Percentiles rank a stretch among this genome's conserved stretches.
Conservation (phyloP, 257 asterid genomes). For the Solanum bulbocastanum region DNA sequence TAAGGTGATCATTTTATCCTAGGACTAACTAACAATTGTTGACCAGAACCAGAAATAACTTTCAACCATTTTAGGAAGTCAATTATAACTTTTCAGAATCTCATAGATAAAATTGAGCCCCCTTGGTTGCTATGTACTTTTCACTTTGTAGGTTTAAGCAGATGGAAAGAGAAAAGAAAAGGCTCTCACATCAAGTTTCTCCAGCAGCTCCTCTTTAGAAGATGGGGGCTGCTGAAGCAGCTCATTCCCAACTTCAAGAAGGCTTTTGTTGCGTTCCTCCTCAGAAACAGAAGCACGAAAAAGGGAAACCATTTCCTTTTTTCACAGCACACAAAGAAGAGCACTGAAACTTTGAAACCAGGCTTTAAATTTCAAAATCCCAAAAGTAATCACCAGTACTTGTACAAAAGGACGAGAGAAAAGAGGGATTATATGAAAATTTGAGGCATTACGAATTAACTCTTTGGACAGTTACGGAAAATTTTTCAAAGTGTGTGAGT, state of each 20-base stretch:
- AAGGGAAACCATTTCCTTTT: neutral
- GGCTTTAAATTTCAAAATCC: neutral
- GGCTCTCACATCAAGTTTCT: conserved; percentile 3
- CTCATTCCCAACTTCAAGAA: neutral
- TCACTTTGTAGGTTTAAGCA: neutral
- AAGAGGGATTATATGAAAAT: neutral
- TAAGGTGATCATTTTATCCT: neutral
- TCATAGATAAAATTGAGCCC: neutral
- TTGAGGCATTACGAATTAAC: neutral
- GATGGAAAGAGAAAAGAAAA: neutral
- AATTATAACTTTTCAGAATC: neutral
- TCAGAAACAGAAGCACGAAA: neutral
- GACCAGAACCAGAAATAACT: neutral
- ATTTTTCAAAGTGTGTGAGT: neutral
- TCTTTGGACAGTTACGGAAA: neutral
- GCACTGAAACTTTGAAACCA: neutral
- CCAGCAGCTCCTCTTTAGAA: conserved; percentile 5
- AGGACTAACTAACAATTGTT: neutral
- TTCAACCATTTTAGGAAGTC: neutral
- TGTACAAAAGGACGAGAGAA: neutral
- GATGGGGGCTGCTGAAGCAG: neutral
- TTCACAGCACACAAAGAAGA: neutral
- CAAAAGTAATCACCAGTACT: neutral
- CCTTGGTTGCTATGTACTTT: neutral
- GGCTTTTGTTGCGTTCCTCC: neutral